Evolutionary conservation across 257 asterid genomes (phyloP).

Genomic region (Anisodus tanguticus): DNA sequence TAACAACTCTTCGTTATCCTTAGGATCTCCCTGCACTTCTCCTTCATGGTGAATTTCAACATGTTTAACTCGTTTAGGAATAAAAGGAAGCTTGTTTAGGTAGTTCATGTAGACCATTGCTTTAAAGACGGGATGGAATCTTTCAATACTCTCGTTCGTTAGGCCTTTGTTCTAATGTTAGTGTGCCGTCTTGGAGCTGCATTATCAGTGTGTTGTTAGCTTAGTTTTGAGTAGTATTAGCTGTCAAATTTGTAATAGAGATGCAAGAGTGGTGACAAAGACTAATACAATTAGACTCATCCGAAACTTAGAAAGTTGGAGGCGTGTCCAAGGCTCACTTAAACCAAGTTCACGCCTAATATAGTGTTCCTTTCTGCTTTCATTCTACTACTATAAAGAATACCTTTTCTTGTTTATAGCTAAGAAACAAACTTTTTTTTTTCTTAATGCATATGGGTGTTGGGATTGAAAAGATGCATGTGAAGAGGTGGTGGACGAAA

Average conservation of each 20-base stretch:
- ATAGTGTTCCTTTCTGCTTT: not conserved
- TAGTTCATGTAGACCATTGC: not conserved
- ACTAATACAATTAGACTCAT: not conserved
- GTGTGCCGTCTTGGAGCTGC: not conserved
- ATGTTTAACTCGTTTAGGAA: no score
- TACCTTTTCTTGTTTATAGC: not conserved
- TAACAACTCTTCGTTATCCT: slow-evolving; percentile 41
- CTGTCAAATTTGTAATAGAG: not conserved
- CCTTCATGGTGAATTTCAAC: slow-evolving; percentile 51
- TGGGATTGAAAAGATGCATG: no score
- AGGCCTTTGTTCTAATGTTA: not conserved
- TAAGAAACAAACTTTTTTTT: not conserved
- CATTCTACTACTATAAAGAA: not conserved
- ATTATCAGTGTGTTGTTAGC: not conserved
- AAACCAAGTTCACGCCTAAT: not conserved
- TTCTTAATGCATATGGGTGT: not conserved
- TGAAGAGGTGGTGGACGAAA: no score
- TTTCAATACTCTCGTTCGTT: not conserved
- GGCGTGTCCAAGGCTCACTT: not conserved
- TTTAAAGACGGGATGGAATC: no score
- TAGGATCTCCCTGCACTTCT: slow-evolving; percentile 52
- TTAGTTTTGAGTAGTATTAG: not conserved
- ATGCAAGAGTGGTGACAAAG: no score
- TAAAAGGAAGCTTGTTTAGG: not conserved
- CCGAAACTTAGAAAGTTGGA: not conserved